Evolutionary conservation across 352 stramenopile species (phyloP), one percentile per base, ranked within the genome.

Genomic region (Phytopythium boreale): DNA sequence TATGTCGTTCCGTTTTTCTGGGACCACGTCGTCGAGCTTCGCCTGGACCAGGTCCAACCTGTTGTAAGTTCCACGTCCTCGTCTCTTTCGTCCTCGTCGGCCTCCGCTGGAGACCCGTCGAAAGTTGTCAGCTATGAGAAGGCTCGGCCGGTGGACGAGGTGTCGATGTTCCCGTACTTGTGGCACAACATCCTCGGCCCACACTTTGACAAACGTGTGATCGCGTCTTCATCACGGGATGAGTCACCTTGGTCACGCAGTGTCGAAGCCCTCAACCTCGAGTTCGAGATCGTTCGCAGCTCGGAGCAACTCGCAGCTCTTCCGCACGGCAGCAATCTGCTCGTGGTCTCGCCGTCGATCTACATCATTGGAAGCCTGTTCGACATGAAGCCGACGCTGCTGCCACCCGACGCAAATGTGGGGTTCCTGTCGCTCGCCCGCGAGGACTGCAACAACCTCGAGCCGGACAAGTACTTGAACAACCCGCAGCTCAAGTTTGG

Each of bases 361-460:
- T 65, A 76, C 47, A 67, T 58, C 56, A 58, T 75, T 39, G 41
- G 69, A 44, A 69, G 27, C 49, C 53, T 74, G 39, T 75, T 58
- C 58, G 63, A 24, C 53, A 64, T 75, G 46, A 49, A 69, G 9
- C 56, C 66, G 15, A 46, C 68, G 10, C 52, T 47, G 7, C 56
- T 80, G 27, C 57, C 72, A 8, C 17, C 27, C 12, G 55, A 79
- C 11, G 51, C 66, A 49, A 70, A 63, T 14, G 67, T 89, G 7
- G 76, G 72, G 2, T 89, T 78, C 59, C 53, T 86, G 7, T 67
- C 80, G 5, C 67, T 89, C 4, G 69, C 80, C 0, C 74, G 72
- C 1, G 80, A 89, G 59, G 78, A 86, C 59, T 89, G 80, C 69
- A 87, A 82, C 63, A 89, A 89, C 57, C 69, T 65, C 6, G 43